A percentile compares a stretch with the other conserved stretches of the same genome.
phyloP scores from a whole-genome alignment of 1,284 basidiomycete species.

The Pyrrhoderma noxium region DNA sequence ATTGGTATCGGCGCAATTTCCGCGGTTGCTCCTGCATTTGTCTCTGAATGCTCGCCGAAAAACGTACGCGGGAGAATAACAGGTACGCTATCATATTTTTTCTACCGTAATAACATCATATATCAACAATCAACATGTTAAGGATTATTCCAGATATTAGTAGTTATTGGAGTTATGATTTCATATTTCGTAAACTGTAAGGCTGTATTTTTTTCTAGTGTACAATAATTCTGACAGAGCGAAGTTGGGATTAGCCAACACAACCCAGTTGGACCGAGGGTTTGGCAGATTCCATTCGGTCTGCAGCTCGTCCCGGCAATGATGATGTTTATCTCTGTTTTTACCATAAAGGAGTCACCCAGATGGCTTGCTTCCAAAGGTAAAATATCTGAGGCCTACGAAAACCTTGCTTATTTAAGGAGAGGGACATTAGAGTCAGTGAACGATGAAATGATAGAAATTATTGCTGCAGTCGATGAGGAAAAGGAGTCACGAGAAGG shows the following conservation, averaged over 20 bases:
- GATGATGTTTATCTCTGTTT: conserved; percentile 64
- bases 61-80: conserved; percentile 66
- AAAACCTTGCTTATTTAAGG: conserved; percentile 51
- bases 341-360: conserved; percentile 55
- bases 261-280: conserved; percentile 36
- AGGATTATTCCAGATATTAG: conserved; percentile 72
- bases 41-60: conserved; percentile 75
- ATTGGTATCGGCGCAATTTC: conserved; percentile 64
- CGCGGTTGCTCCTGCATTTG: conserved; percentile 66
- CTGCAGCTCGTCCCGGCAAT: conserved; percentile 73
- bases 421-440: conserved; percentile 40
- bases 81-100: conserved; percentile 31
- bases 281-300: conserved; percentile 73
- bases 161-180: conserved; percentile 67
- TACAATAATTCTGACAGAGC: neutral
- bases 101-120: no score
- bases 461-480: conserved; percentile 61
- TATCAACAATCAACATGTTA: no score
- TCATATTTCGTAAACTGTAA: conserved; percentile 72
- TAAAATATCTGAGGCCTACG: conserved; percentile 27
- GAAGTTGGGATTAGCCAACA: conserved; percentile 57
- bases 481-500: conserved; percentile 50
- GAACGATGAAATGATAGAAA: conserved; percentile 49
- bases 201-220: conserved; percentile 25
- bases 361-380: conserved; percentile 30